A percentile compares a stretch with the other conserved stretches of the same genome.
Evolutionary conservation across 1,284 basidiomycete genomes (phyloP).

Genomic region (Garcileccinum viscosum): DNA sequence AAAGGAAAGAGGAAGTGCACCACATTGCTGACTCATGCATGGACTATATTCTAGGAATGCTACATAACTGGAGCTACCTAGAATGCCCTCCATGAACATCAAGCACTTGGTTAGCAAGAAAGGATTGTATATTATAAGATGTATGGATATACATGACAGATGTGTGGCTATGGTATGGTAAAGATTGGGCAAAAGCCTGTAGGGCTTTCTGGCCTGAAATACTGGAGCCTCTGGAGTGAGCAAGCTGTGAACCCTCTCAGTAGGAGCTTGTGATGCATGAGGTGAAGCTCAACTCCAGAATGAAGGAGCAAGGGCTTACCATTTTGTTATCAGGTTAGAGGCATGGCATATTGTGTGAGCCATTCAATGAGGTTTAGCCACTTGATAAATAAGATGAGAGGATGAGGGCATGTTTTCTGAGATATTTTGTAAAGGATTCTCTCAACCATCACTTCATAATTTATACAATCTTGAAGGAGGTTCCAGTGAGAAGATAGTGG

Average conservation of each 20-base stretch:
- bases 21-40: no score
- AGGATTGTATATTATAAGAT: no score
- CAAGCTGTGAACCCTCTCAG: background rate
- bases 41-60: no score
- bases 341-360: background rate
- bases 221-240: background rate
- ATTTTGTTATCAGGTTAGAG: background rate
- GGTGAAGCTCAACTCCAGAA: background rate
- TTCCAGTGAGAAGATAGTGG: background rate
- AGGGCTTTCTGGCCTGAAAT: no score
- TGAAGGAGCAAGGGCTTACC: background rate
- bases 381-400: background rate
- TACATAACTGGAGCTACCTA: no score
- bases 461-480: background rate
- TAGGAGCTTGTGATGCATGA: background rate
- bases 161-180: no score
- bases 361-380: background rate
- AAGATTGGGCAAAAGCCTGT: no score
- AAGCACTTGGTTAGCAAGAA: no score
- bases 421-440: background rate
- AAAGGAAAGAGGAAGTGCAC: no score
- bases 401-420: background rate
- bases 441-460: background rate
- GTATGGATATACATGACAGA: no score
- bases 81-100: no score